Evolutionary conservation across 2,329 filamentous ascomycete species (phyloP).

Genomic region (Ophiostoma tasmaniense): DNA sequence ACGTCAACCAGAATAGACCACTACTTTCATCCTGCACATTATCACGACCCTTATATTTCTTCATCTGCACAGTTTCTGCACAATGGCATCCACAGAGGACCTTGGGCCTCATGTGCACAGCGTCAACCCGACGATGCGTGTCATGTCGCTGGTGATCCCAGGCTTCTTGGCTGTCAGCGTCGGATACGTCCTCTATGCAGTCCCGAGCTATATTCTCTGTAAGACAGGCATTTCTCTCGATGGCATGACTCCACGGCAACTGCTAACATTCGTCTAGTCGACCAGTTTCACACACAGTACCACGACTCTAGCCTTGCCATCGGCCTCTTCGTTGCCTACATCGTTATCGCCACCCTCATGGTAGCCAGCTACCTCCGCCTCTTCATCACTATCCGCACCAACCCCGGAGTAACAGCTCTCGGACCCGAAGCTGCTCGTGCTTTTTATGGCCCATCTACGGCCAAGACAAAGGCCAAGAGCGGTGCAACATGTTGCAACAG

Average conservation of each 20-base stretch:
- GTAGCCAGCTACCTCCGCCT: constrained; percentile 62
- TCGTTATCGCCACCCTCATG: constrained; percentile 60
- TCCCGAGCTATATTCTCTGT: constrained; percentile 62
- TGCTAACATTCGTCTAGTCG: constrained; percentile 41
- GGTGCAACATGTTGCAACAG: constrained; percentile 6
- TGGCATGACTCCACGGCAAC: neutral
- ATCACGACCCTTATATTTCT: neutral
- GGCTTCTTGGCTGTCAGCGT: constrained; percentile 56
- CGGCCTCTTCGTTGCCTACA: constrained; percentile 59
- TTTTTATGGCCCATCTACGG: constrained; percentile 11
- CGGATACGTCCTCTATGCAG: constrained; percentile 62
- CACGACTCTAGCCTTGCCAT: constrained; percentile 50
- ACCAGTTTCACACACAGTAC: constrained; percentile 54
- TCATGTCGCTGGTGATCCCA: constrained; percentile 47
- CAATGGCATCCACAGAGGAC: neutral
- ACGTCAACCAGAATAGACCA: neutral
- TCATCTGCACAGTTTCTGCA: neutral
- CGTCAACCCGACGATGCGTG: constrained; percentile 16
- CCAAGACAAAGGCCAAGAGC: constrained; percentile 18
- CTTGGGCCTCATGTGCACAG: constrained; percentile 13
- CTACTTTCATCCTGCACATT: neutral
- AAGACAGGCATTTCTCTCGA: constrained; percentile 28
- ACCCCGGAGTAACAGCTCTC: constrained; percentile 69
- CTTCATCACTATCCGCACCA: constrained; percentile 54
- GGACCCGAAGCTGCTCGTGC: constrained; percentile 30